These are phyloP conservation scores for Keithomyces neogunnii DNA, from an alignment of 2,329 filamentous ascomycete genomes.

Conservation along the genomic window DNA sequence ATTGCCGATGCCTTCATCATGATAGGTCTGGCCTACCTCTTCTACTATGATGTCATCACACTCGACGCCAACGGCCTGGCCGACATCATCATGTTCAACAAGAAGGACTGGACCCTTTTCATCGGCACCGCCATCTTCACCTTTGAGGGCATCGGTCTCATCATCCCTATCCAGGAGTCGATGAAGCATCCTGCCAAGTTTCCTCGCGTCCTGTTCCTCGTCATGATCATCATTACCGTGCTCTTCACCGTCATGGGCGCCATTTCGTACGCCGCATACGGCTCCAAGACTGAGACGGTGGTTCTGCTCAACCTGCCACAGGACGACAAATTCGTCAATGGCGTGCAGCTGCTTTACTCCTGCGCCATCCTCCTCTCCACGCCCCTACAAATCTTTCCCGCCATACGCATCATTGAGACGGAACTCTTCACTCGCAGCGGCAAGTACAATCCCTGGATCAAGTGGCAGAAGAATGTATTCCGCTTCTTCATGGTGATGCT, in stretches of 20 bases:
- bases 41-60: conserved; percentile 89
- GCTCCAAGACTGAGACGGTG: conserved; percentile 90
- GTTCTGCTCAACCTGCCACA: conserved; percentile 94
- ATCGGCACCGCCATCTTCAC: conserved; percentile 99
- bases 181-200: conserved; percentile 92
- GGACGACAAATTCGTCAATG: conserved; percentile 90
- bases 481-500: conserved; percentile 85
- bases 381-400: conserved; percentile 92
- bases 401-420: conserved; percentile 93
- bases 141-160: conserved; percentile 93
- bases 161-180: conserved; percentile 96
- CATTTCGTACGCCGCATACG: conserved; percentile 91
- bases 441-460: conserved; percentile 97
- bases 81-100: conserved; percentile 87
- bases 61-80: conserved; percentile 67
- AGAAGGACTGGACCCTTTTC: conserved; percentile 89
- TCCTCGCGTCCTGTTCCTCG: conserved; percentile 73
- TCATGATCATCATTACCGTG: conserved; percentile 93
- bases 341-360: conserved; percentile 95
- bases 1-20: conserved; percentile 93
- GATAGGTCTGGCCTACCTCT: conserved; percentile 83
- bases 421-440: conserved; percentile 88
- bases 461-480: conserved; percentile 99
- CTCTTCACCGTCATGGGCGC: conserved; percentile 89
- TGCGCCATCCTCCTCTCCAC: conserved; percentile 93